phyloP scores from a whole-genome alignment of 257 asterid species.

The Ballota nigra region DNA sequence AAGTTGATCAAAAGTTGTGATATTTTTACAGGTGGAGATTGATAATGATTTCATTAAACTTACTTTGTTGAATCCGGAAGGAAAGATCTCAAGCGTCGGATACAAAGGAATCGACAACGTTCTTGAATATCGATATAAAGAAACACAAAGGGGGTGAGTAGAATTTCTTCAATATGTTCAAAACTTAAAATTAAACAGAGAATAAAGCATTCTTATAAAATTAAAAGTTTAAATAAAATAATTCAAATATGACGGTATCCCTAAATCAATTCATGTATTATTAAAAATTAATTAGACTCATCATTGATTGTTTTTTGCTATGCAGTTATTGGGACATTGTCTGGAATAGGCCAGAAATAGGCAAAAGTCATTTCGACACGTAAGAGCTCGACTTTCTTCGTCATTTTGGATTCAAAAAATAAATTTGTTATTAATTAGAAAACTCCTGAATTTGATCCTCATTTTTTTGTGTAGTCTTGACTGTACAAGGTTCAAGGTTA shows the following conservation, averaged over 20 bases:
- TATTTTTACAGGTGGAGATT: conserved; percentile 45
- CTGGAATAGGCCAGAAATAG: conserved; percentile 48
- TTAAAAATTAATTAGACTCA: neutral
- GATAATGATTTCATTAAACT: conserved; percentile 55
- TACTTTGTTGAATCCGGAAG: conserved; percentile 42
- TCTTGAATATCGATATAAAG: conserved; percentile 31
- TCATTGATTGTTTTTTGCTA: neutral
- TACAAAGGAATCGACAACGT: conserved; percentile 46
- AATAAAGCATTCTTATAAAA: neutral
- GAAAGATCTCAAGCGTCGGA: conserved; percentile 39
- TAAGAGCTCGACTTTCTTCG: conserved; percentile 18
- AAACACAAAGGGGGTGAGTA: conserved; percentile 48
- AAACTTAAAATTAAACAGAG: too few relatives aligned
- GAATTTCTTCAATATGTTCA: neutral
- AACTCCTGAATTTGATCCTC: too few relatives aligned
- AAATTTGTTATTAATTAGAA: too few relatives aligned
- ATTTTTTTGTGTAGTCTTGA: conserved; percentile 37
- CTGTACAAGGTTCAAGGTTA: conserved; percentile 37
- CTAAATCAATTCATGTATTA: too few relatives aligned
- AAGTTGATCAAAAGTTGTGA: too few relatives aligned
- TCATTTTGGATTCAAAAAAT: too few relatives aligned
- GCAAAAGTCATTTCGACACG: conserved; percentile 30
- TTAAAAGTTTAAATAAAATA: too few relatives aligned
- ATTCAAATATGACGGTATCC: too few relatives aligned
- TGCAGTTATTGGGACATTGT: conserved; percentile 71